Evolutionary conservation across 192 early-diverging fungal genomes (phyloP).

Genomic region (Obelidium mucronatum): DNA sequence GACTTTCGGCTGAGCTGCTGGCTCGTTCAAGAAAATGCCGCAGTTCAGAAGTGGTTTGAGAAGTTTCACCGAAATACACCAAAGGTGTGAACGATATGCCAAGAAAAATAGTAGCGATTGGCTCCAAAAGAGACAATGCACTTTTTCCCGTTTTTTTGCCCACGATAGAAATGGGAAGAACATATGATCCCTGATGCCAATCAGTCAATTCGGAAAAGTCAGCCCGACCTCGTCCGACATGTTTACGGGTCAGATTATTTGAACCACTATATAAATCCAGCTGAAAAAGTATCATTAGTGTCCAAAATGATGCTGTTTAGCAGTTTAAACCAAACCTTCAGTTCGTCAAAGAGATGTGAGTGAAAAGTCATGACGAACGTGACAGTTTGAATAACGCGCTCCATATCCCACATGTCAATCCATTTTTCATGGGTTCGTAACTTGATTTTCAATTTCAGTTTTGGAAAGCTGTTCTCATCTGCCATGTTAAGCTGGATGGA

Average conservation of each 20-base stretch:
- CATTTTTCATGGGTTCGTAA: too few relatives aligned
- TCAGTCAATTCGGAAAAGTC: constrained; percentile 17
- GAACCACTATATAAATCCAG: not conserved
- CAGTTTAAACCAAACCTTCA: constrained; percentile 29
- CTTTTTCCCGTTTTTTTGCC: not conserved
- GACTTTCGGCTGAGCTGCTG: not conserved
- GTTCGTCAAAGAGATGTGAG: constrained; percentile 24
- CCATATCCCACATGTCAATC: constrained; percentile 33
- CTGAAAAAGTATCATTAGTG: not conserved
- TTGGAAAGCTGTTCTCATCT: too few relatives aligned
- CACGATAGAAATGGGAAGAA: not conserved
- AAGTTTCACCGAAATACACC: not conserved
- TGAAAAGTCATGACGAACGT: constrained; percentile 38
- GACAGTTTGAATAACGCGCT: too few relatives aligned
- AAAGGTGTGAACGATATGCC: constrained; percentile 24
- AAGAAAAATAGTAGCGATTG: constrained; percentile 10
- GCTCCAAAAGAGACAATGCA: not conserved
- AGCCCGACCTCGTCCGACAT: constrained; percentile 14
- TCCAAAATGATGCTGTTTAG: not conserved
- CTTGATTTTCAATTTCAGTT: too few relatives aligned
- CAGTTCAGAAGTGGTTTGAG: not conserved
- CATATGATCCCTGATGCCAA: constrained; percentile 34
- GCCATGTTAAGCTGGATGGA: too few relatives aligned
- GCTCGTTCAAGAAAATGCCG: not conserved
- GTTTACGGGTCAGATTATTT: not conserved